phyloP scores from a whole-genome alignment of 2,329 filamentous ascomycete species.

The Exserohilum rostratum region DNA sequence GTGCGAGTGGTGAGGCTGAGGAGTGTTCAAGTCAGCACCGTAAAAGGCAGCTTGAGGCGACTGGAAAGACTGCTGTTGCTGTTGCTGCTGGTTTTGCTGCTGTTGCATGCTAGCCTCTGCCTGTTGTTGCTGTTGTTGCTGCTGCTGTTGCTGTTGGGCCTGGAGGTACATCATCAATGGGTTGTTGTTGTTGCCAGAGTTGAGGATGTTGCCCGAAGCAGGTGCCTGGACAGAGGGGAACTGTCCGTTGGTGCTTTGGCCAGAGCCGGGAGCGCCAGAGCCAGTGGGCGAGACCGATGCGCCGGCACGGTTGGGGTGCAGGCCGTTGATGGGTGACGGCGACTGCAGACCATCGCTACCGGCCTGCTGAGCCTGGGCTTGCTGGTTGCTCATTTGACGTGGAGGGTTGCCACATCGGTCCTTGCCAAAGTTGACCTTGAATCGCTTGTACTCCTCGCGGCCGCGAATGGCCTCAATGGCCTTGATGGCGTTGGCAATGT shows the following conservation, averaged over 20 bases:
- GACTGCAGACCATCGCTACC: slow-evolving; percentile 65
- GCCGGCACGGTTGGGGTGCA: slow-evolving; percentile 60
- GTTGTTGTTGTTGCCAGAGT: slow-evolving; percentile 78
- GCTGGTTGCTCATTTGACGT: slow-evolving; percentile 73
- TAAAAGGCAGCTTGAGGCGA: slow-evolving; percentile 84
- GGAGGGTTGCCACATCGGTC: slow-evolving; percentile 97
- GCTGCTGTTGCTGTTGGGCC: slow-evolving; percentile 60
- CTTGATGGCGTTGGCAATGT: slow-evolving; percentile 99
- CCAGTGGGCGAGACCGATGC: slow-evolving; percentile 67
- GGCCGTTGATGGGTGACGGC: slow-evolving; percentile 63
- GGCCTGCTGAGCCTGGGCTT: slow-evolving; percentile 67
- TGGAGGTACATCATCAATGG: slow-evolving; percentile 92
- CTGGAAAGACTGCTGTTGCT: slow-evolving; percentile 65
- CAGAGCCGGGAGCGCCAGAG: slow-evolving; percentile 63
- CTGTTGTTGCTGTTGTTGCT: slow-evolving; percentile 55
- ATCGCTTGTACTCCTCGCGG: slow-evolving; percentile 94
- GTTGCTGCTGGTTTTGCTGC: slow-evolving; percentile 32
- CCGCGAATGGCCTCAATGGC: slow-evolving; percentile 95
- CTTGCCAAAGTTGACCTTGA: slow-evolving; percentile 99
- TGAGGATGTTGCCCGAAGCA: slow-evolving; percentile 76
- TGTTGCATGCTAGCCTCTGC: slow-evolving; percentile 46
- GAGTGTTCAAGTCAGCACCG: slow-evolving; percentile 67
- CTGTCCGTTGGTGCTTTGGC: slow-evolving; percentile 61
- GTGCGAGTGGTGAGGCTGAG: slow-evolving; percentile 65
- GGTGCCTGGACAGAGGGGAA: slow-evolving; percentile 66